Percentiles rank a stretch among this genome's conserved stretches.
Evolutionary conservation across 1,284 basidiomycete species (phyloP).

Genomic region (Coniophora puteana): DNA sequence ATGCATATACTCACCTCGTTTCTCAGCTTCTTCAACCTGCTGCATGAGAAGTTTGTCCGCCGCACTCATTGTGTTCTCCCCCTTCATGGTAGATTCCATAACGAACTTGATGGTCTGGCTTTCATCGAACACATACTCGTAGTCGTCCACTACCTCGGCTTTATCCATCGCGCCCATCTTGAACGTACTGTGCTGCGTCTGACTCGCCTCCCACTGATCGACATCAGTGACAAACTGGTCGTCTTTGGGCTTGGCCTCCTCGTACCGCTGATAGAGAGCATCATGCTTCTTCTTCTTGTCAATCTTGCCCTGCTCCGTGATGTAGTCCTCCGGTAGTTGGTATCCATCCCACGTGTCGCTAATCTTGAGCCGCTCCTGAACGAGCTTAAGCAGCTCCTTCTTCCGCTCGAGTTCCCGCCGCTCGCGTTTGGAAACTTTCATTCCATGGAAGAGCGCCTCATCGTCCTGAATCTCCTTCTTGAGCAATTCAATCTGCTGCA

Average conservation of each 20-base stretch:
- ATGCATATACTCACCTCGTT: constrained; percentile 59
- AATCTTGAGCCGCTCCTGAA: constrained; percentile 91
- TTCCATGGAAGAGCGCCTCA: constrained; percentile 82
- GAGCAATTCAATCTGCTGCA: constrained; percentile 93
- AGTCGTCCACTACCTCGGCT: constrained; percentile 74
- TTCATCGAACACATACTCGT: constrained; percentile 99
- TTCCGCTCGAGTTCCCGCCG: constrained; percentile 82
- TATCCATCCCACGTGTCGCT: constrained; percentile 95
- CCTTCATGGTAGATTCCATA: constrained; percentile 77
- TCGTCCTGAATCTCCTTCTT: constrained; percentile 93
- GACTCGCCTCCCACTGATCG: constrained; percentile 94
- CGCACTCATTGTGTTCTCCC: constrained; percentile 70
- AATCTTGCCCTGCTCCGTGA: constrained; percentile 98
- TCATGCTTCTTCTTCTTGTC: constrained; percentile 96
- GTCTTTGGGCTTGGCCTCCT: constrained; percentile 85
- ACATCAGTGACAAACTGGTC: constrained; percentile 94
- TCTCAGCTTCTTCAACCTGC: constrained; percentile 91
- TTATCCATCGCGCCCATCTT: constrained; percentile 89
- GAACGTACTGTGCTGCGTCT: constrained; percentile 87
- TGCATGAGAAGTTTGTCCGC: constrained; percentile 84
- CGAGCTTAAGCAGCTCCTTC: constrained; percentile 88
- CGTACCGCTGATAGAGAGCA: constrained; percentile 91
- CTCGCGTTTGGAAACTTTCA: constrained; percentile 87
- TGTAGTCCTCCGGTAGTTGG: constrained; percentile 93
- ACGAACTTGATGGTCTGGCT: constrained; percentile 96